Conservation (phyloP, 1,284 basidiomycete species). For the Neotropicomus parvogracilis region DNA sequence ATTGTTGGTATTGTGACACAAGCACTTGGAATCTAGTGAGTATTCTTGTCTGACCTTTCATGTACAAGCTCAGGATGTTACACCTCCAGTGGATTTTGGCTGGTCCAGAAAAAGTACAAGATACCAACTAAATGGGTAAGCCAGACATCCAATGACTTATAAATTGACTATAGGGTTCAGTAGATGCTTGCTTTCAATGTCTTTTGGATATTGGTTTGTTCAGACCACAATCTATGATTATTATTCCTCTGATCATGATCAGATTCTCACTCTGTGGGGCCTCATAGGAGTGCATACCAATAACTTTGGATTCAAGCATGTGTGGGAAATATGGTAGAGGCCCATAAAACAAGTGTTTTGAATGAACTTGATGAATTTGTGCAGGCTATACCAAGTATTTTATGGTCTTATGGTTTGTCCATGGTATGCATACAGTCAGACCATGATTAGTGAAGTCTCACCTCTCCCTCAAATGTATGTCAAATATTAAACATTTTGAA, state of each 20-base stretch:
- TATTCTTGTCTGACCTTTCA: constrained; percentile 1
- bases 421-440: constrained; percentile 83
- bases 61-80: not conserved
- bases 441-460: constrained; percentile 81
- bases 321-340: constrained; percentile 73
- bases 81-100: constrained; percentile 64
- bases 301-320: constrained; percentile 76
- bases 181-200: constrained; percentile 73
- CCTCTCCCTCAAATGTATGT: constrained; percentile 67
- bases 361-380: constrained; percentile 16
- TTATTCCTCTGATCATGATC: not conserved
- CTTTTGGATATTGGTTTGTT: constrained; percentile 64
- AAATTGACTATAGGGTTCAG: not conserved
- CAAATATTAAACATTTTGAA: no score
- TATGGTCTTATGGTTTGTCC: constrained; percentile 79
- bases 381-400: constrained; percentile 63
- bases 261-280: constrained; percentile 73
- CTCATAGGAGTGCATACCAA: constrained; percentile 72
- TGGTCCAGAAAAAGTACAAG: constrained; percentile 68
- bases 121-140: constrained; percentile 69
- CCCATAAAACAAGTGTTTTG: not conserved
- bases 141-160: not conserved
- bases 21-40: constrained; percentile 71
- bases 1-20: constrained; percentile 77
- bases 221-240: not conserved